Conservation (phyloP, 352 stramenopile species). For the Paralagenidium karlingii region DNA sequence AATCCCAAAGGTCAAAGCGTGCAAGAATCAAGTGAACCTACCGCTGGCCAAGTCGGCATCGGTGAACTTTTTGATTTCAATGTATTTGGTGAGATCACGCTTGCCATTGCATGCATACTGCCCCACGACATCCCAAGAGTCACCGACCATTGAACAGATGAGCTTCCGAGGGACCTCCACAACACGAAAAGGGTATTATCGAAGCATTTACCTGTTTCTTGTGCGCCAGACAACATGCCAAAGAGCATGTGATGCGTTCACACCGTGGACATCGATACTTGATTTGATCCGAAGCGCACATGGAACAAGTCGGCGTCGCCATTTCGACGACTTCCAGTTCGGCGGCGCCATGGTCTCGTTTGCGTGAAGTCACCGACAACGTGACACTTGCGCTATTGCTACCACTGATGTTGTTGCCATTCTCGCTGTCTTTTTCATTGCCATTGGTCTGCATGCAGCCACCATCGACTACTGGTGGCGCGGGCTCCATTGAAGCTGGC, state of each 20-base stretch:
- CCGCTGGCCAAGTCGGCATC: conserved; percentile 70
- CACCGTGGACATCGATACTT: conserved; percentile 82
- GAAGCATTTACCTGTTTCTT: conserved; percentile 44
- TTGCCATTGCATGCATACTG: conserved; percentile 74
- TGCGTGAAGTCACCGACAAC: too few relatives aligned
- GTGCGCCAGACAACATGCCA: conserved; percentile 63
- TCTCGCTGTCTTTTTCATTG: too few relatives aligned
- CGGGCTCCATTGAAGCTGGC: too few relatives aligned
- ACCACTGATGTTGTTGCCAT: too few relatives aligned
- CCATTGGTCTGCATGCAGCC: too few relatives aligned
- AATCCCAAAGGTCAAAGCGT: neutral
- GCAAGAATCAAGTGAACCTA: conserved; percentile 3
- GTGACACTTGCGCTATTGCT: too few relatives aligned
- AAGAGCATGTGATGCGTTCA: conserved; percentile 71
- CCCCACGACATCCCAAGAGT: neutral
- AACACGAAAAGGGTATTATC: neutral
- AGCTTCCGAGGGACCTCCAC: neutral
- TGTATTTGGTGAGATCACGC: conserved; percentile 72
- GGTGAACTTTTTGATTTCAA: conserved; percentile 53
- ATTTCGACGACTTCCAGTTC: too few relatives aligned
- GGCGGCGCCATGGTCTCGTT: too few relatives aligned
- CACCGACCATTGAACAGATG: neutral
- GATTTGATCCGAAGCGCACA: conserved; percentile 31
- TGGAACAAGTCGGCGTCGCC: too few relatives aligned
- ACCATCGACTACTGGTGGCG: too few relatives aligned